Evolutionary conservation across 2,329 filamentous ascomycete genomes (phyloP).

Genomic region (Trichoderma semiorbis): DNA sequence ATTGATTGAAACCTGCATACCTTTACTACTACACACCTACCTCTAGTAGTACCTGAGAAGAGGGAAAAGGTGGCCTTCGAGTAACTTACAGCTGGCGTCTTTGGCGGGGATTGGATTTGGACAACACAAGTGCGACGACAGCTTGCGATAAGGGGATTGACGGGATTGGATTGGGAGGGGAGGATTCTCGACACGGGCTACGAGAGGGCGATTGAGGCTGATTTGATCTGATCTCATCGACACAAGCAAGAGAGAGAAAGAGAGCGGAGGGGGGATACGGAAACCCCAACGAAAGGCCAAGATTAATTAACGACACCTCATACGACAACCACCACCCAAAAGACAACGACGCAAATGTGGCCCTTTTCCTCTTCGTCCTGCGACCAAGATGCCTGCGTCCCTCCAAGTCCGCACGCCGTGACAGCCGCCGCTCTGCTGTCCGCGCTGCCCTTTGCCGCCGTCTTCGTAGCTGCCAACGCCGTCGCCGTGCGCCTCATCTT

Average conservation of each 20-base stretch:
- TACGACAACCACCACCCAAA: not conserved
- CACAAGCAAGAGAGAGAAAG: not conserved
- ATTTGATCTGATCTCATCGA: not conserved
- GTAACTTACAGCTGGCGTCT: not conserved
- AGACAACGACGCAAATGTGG: conserved; percentile 32
- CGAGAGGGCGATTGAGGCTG: not conserved
- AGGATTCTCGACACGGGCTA: not conserved
- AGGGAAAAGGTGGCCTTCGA: not conserved
- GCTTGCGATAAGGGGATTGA: not conserved
- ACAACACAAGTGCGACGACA: not conserved
- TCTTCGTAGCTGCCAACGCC: conserved; percentile 61
- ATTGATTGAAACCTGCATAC: not conserved
- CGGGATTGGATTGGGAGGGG: not conserved
- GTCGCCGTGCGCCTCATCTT: conserved; percentile 67
- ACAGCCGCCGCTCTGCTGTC: conserved; percentile 51
- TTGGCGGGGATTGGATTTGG: not conserved
- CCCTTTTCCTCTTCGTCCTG: conserved; percentile 46
- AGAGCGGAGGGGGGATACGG: not conserved
- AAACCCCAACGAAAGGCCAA: not conserved
- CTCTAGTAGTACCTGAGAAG: not conserved
- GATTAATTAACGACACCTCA: not conserved
- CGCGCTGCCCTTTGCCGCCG: conserved; percentile 67
- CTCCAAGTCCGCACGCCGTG: conserved; percentile 40
- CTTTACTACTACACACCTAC: not conserved
- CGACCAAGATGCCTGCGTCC: conserved; percentile 54